A percentile compares a stretch with the other conserved stretches of the same genome.
phyloP scores from a whole-genome alignment of 2,329 filamentous ascomycete species.

The Graphilbum sp. region DNA sequence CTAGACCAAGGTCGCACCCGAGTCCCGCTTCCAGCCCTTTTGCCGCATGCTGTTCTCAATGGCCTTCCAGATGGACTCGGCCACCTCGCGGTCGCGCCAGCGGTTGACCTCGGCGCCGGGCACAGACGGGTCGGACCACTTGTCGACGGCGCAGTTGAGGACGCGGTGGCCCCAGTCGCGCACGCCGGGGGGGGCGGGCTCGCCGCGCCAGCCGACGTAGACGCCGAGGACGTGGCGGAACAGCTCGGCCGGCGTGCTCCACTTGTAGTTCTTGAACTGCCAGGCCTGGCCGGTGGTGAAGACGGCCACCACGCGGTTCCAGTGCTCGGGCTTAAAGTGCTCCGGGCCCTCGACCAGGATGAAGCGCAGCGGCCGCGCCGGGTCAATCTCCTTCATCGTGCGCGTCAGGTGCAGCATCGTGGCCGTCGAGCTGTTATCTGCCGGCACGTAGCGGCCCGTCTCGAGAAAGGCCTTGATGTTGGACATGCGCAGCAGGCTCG shows the following conservation, averaged over 20 bases:
- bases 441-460: conserved; percentile 62
- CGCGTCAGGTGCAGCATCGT: conserved; percentile 81
- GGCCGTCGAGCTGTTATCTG: conserved; percentile 51
- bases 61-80: conserved; percentile 80
- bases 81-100: conserved; percentile 84
- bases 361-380: conserved; percentile 66
- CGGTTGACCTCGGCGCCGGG: conserved; percentile 32
- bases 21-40: conserved; percentile 67
- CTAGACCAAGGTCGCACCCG: conserved; percentile 39
- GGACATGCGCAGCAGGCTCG: conserved; percentile 82
- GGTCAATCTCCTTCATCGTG: conserved; percentile 52
- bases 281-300: conserved; percentile 96
- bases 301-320: conserved; percentile 85
- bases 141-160: conserved; percentile 63
- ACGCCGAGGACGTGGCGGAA: conserved; percentile 80
- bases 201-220: conserved; percentile 82
- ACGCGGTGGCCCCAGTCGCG: conserved; percentile 78
- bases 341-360: conserved; percentile 87
- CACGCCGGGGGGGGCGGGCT: conserved; percentile 61
- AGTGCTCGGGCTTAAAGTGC: conserved; percentile 96
- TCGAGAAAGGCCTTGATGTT: conserved; percentile 94
- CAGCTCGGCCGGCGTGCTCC: conserved; percentile 73
- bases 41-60: conserved; percentile 78
- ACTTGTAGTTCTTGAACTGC: conserved; percentile 99
- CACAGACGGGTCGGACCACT: conserved; percentile 46